Conservation (phyloP, 2,329 filamentous ascomycete species). For the Calycina herbarum region DNA sequence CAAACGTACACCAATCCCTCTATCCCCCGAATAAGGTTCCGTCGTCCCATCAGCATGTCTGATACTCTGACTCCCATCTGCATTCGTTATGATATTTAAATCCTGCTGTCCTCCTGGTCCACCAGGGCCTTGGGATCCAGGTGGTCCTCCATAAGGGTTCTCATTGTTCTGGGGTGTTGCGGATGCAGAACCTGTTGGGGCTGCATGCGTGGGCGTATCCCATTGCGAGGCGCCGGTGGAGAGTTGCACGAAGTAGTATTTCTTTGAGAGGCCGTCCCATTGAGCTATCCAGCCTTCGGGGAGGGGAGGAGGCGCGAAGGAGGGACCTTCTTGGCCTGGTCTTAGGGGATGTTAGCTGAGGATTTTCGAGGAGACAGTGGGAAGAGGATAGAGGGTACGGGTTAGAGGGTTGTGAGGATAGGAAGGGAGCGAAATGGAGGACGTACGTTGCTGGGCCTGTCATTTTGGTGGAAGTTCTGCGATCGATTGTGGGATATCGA, state of each 20-base stretch:
- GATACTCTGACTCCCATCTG: slow-evolving; percentile 62
- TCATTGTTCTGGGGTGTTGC: slow-evolving; percentile 48
- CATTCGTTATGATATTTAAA: slow-evolving; percentile 55
- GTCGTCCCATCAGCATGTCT: slow-evolving; percentile 60
- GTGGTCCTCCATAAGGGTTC: slow-evolving; percentile 61
- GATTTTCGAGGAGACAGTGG: background rate
- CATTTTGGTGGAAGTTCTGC: background rate
- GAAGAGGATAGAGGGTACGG: too few relatives aligned
- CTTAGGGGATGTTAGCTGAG: slow-evolving; percentile 19
- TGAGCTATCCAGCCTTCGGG: slow-evolving; percentile 69
- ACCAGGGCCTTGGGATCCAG: background rate
- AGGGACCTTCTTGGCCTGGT: slow-evolving; percentile 39
- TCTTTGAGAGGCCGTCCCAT: slow-evolving; percentile 64
- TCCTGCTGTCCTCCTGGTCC: slow-evolving; percentile 32
- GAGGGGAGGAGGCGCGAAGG: slow-evolving; percentile 53
- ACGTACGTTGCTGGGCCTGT: slow-evolving; percentile 3
- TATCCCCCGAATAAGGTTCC: slow-evolving; percentile 56
- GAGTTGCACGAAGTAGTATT: slow-evolving; percentile 72
- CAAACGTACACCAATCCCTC: slow-evolving; percentile 63
- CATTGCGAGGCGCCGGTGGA: slow-evolving; percentile 72
- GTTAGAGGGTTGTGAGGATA: too few relatives aligned
- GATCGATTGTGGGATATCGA: background rate
- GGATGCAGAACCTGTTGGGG: slow-evolving; percentile 60
- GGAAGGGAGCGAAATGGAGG: background rate
- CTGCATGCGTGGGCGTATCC: slow-evolving; percentile 68